phyloP scores from a whole-genome alignment of 208 protist genomes.

The Naegleria gruberi region DNA sequence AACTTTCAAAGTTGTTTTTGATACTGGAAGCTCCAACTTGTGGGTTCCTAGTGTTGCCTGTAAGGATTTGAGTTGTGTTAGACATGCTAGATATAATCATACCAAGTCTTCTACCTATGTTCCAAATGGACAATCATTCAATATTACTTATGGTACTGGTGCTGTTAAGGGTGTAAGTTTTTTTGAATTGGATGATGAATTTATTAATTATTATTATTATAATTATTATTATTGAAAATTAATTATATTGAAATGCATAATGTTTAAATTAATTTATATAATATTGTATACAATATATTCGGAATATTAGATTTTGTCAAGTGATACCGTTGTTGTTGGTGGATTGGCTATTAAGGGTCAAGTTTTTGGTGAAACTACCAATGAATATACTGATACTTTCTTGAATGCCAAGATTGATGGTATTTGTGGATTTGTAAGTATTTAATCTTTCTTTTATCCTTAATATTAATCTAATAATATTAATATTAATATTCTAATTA shows the following conservation, averaged over 20 bases:
- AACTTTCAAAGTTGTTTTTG: conserved; percentile 46
- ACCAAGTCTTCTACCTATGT: conserved; percentile 60
- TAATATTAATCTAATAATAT: too few species aligned
- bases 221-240: too few species aligned
- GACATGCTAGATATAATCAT: conserved; percentile 69
- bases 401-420: conserved; percentile 81
- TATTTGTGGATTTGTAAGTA: conserved; percentile 54
- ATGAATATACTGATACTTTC: conserved; percentile 68
- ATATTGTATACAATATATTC: too few species aligned
- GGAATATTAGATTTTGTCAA: too few species aligned
- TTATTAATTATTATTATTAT: too few species aligned
- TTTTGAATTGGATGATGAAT: too few species aligned
- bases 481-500: too few species aligned
- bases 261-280: too few species aligned
- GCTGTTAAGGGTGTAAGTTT: conserved; percentile 70
- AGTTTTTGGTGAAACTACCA: conserved; percentile 71
- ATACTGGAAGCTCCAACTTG: conserved; percentile 16
- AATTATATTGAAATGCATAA: too few species aligned
- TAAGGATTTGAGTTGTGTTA: not conserved
- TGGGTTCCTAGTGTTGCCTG: conserved; percentile 1
- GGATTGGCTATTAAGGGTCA: conserved; percentile 56
- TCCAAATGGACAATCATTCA: conserved; percentile 68
- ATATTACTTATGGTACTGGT: conserved; percentile 83
- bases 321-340: conserved; percentile 67
- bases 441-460: too few species aligned